phyloP scores from a whole-genome alignment of 2,329 filamentous ascomycete genomes.

The Fusarium keratoplasticum region DNA sequence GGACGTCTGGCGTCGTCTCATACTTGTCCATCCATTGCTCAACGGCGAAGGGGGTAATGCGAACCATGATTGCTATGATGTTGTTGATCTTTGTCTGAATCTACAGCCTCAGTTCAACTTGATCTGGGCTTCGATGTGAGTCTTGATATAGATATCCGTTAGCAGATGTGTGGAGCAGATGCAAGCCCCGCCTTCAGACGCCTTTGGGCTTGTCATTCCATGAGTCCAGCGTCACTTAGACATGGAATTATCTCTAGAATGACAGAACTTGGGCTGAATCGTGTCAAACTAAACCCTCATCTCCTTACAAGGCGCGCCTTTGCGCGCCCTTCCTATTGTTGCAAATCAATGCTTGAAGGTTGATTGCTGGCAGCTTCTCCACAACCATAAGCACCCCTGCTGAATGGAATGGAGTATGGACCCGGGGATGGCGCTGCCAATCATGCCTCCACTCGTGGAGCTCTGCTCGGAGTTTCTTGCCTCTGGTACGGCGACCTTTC shows the following conservation, averaged over 20 bases:
- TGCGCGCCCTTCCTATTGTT: not conserved
- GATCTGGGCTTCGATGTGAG: not conserved
- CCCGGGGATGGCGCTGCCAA: not conserved
- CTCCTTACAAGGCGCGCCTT: not conserved
- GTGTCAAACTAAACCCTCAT: not conserved
- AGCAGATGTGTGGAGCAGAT: not conserved
- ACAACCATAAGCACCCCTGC: not conserved
- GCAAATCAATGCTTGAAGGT: not conserved
- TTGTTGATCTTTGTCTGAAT: not conserved
- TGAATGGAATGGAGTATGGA: not conserved
- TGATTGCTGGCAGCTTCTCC: not conserved
- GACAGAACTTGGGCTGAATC: not conserved
- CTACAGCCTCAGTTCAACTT: not conserved
- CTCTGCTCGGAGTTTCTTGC: not conserved
- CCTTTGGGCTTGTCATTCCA: not conserved
- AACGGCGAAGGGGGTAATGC: constrained; percentile 73
- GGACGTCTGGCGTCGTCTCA: constrained; percentile 64
- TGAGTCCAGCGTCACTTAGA: not conserved
- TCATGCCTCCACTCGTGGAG: not conserved
- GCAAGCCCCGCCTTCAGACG: not conserved
- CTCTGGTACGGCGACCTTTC: not conserved
- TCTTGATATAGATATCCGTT: not conserved
- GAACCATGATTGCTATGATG: constrained; percentile 58
- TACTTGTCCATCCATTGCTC: constrained; percentile 78
- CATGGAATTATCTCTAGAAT: not conserved